Evolutionary conservation across 345 rosid species (phyloP).

Genomic region (Toxicodendron radicans): DNA sequence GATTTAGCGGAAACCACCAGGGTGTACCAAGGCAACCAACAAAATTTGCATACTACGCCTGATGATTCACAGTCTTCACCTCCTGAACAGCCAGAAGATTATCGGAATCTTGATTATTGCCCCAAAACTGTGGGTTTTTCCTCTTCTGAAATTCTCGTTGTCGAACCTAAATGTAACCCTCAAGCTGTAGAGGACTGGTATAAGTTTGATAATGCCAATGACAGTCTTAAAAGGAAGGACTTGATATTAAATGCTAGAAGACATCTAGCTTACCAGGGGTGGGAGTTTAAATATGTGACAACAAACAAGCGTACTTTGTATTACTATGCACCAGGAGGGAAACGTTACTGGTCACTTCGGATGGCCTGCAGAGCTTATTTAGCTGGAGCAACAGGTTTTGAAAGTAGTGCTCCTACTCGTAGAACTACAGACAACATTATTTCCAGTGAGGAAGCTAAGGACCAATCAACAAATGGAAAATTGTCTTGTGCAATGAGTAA

Average conservation of each 20-base stretch:
- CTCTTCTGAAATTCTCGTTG: conserved; percentile 7
- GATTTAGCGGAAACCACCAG: conserved; percentile 20
- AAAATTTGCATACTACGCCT: not conserved
- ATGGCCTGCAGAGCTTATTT: conserved; percentile 43
- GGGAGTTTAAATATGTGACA: conserved; percentile 28
- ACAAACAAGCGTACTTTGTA: conserved; percentile 26
- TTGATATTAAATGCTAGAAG: conserved; percentile 39
- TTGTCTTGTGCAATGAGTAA: conserved; percentile 4
- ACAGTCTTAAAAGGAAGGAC: not conserved
- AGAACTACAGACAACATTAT: conserved; percentile 11
- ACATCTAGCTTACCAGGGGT: conserved; percentile 54
- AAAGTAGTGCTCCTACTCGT: conserved; percentile 11
- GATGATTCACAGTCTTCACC: conserved; percentile 14
- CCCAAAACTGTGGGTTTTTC: conserved; percentile 20
- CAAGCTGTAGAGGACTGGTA: conserved; percentile 47
- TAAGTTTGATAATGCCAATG: conserved; percentile 7
- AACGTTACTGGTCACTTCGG: conserved; percentile 38
- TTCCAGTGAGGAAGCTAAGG: conserved; percentile 12
- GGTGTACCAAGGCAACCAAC: conserved; percentile 20
- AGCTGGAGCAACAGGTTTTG: conserved; percentile 14
- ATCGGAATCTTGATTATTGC: conserved; percentile 3
- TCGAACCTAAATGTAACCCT: conserved; percentile 44
- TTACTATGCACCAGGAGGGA: conserved; percentile 43
- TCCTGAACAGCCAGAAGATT: conserved; percentile 11
- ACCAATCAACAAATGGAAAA: conserved; percentile 14